Evolutionary conservation across 2,329 filamentous ascomycete genomes (phyloP), one percentile per base, ranked within the genome.

Genomic region (Pestalotiopsis sp.): DNA sequence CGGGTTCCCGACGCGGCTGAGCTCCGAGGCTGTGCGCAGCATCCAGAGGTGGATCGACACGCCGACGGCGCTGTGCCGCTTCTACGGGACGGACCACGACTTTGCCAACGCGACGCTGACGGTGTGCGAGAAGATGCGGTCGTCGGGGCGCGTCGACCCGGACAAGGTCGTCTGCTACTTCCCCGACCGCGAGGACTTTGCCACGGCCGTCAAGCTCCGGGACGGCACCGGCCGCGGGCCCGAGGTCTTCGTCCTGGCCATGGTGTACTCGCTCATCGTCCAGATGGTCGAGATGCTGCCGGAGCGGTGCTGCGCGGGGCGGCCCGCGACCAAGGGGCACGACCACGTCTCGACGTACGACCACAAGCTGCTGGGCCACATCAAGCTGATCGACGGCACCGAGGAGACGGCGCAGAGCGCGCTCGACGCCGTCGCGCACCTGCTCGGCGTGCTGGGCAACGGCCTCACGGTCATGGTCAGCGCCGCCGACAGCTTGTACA

Each of bases 281-380:
- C 62, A 64, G 20, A 64, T 64, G 62, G 13, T 64, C 62, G n/a
- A 17, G n/a, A n/a, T n/a, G n/a, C 62, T 64, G 11, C 39, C 62
- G 9, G 62, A 49, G 12, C 45, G 17, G 4, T 52, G 45, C 41
- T n/a, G 41, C 45, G 17, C 17, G n/a, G 11, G 11, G 17, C 14
- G 45, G 17, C 7, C 17, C 45, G n/a, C 13, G 13, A 49, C 4
- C 14, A 49, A 49, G 13, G 41, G 41, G 3, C 13, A 49, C 20
- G 20, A 27, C 38, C 31, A 64, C 9, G 39, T 25, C 39, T 38
- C 39, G n/a, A 36, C 12, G 12, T 64, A 49, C 13, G 62, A 64
- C 20, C 6, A 9, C n/a, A 7, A 20, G 20, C 12, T 64, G 20
- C 62, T 64, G n/a, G 27, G 14, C 0, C 38, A 27, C 17, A 13